These are phyloP conservation scores for Paralagenidium karlingii DNA, from an alignment of 352 stramenopile species.

Conservation along the genomic window DNA sequence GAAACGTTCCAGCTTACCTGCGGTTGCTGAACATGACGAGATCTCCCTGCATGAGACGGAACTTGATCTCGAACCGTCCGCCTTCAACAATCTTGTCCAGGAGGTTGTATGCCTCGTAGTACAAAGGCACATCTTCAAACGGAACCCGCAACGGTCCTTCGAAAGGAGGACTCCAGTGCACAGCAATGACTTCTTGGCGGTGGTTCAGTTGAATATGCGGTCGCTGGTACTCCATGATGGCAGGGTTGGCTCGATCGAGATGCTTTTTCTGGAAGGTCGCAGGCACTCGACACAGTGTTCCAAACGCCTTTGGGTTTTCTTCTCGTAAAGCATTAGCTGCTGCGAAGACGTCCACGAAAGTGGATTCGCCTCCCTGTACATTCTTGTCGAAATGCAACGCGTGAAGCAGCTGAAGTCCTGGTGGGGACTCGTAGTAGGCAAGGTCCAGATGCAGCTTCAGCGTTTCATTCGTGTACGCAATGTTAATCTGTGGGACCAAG, in stretches of 20 bases:
- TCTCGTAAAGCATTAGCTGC: constrained; percentile 54
- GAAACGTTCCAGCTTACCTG: constrained; percentile 11
- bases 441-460: constrained; percentile 92
- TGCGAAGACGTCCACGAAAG: constrained; percentile 77
- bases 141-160: constrained; percentile 84
- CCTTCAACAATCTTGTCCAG: constrained; percentile 76
- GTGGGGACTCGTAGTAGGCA: constrained; percentile 95
- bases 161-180: constrained; percentile 92
- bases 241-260: constrained; percentile 76
- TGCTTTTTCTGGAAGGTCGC: constrained; percentile 93
- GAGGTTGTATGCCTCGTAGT: constrained; percentile 74
- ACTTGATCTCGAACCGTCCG: constrained; percentile 54
- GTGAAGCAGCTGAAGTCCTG: constrained; percentile 91
- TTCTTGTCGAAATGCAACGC: constrained; percentile 80
- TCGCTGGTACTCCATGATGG: constrained; percentile 89
- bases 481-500: constrained; percentile 69
- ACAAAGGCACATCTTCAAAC: constrained; percentile 52
- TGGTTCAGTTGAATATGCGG: constrained; percentile 88
- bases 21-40: constrained; percentile 81
- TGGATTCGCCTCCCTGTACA: constrained; percentile 74
- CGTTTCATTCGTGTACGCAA: constrained; percentile 87
- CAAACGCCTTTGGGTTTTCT: constrained; percentile 51
- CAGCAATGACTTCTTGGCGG: constrained; percentile 53
- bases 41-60: constrained; percentile 66
- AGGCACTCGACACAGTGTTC: constrained; percentile 67